phyloP scores from a whole-genome alignment of 192 early-diverging fungal genomes.

The Rhizophlyctis rosea region DNA sequence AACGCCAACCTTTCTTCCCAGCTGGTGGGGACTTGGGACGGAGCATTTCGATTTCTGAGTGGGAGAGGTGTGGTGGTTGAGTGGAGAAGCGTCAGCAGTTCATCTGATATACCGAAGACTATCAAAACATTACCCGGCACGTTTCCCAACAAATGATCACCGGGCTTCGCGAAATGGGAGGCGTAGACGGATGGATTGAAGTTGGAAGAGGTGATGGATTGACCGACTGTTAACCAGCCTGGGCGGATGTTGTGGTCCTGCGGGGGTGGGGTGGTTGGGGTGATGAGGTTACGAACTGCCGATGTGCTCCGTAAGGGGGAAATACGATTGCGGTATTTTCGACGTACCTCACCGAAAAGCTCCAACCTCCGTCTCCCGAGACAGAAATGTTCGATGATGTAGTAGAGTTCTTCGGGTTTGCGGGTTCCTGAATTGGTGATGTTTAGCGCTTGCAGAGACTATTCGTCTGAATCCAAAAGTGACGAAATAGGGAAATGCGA shows the following conservation, averaged over 20 bases:
- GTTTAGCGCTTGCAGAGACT: no score
- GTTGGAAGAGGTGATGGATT: conserved; percentile 39
- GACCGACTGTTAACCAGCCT: conserved; percentile 62
- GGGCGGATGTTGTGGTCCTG: conserved; percentile 55
- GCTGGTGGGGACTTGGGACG: conserved; percentile 57
- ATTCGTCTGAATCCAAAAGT: no score
- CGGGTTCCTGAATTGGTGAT: conserved; percentile 30
- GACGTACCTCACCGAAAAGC: conserved; percentile 46
- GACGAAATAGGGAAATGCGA: no score
- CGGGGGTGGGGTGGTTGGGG: neutral
- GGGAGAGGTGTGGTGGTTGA: no score
- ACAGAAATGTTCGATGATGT: conserved; percentile 66
- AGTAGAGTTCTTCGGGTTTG: conserved; percentile 62
- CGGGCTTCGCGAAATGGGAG: conserved; percentile 28
- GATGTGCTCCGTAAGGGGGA: no score
- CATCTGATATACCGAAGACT: conserved; percentile 24
- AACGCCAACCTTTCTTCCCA: conserved; percentile 24
- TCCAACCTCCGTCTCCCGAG: conserved; percentile 59
- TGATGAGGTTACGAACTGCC: neutral
- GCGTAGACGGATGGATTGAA: conserved; percentile 41
- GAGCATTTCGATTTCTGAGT: conserved; percentile 51
- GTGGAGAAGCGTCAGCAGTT: neutral
- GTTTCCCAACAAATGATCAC: conserved; percentile 10
- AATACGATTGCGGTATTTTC: no score
- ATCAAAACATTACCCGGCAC: conserved; percentile 1